A percentile compares a stretch with the other conserved stretches of the same genome.
These are phyloP conservation scores for Serpula lacrymans DNA, from an alignment of 768 basidiomycete species.

Conservation along the genomic window DNA sequence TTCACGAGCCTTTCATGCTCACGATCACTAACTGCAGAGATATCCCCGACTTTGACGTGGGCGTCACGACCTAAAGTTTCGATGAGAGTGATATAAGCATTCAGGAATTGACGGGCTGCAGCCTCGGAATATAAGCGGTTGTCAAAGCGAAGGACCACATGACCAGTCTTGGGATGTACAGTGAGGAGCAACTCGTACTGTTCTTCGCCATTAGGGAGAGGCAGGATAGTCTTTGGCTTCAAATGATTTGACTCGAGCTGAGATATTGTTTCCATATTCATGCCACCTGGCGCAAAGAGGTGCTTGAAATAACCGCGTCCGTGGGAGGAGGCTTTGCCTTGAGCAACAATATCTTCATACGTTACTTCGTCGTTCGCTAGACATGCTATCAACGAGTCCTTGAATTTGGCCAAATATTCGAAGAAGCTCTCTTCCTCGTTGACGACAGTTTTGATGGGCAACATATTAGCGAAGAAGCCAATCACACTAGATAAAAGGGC, in stretches of 20 bases:
- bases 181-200: conserved; percentile 20
- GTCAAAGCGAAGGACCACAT: conserved; percentile 24
- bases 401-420: conserved; percentile 21
- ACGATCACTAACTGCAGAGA: conserved; percentile 10
- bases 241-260: too few species aligned
- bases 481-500: conserved; percentile 22
- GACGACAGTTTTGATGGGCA: conserved; percentile 25
- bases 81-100: conserved; percentile 25
- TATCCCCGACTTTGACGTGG: conserved; percentile 9
- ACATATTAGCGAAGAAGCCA: conserved; percentile 29
- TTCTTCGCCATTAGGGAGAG: conserved; percentile 27
- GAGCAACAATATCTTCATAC: conserved; percentile 25
- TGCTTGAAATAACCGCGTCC: conserved; percentile 29
- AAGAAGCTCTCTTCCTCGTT: conserved; percentile 21
- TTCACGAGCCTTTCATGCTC: conserved; percentile 18
- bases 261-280: conserved; percentile 23
- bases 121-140: conserved; percentile 25
- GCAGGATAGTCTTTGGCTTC: conserved; percentile 6
- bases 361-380: conserved; percentile 26
- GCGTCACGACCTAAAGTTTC: conserved; percentile 16
- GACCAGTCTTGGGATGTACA: conserved; percentile 20
- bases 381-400: conserved; percentile 16
- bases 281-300: conserved; percentile 26
- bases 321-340: conserved; percentile 20
- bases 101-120: conserved; percentile 25